phyloP scores from a whole-genome alignment of 208 protist species.

The Crithidia thermophila region DNA sequence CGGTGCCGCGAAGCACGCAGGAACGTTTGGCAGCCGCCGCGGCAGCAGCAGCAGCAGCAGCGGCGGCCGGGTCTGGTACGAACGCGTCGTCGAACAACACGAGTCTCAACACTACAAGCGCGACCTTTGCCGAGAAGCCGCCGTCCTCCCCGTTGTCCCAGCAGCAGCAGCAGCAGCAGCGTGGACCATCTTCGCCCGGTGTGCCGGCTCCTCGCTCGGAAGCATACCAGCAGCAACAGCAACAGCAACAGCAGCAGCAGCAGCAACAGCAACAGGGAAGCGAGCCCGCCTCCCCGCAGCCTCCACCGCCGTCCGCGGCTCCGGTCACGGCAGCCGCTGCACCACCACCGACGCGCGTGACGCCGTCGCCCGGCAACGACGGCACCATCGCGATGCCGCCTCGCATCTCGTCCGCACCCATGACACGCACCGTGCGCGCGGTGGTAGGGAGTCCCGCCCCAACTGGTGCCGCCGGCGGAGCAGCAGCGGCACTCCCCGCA shows the following conservation, averaged over 20 bases:
- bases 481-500: too few species aligned
- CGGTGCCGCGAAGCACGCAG: slow-evolving; percentile 34
- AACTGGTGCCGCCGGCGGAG: too few species aligned
- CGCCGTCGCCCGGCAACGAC: slow-evolving; percentile 6
- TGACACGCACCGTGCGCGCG: slow-evolving; percentile 22
- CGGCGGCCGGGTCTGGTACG: slow-evolving; percentile 8
- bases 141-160: background rate
- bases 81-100: slow-evolving; percentile 17
- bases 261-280: slow-evolving; percentile 6
- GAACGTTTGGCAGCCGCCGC: slow-evolving; percentile 27
- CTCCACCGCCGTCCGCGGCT: background rate
- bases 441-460: too few species aligned
- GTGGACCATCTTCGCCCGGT: slow-evolving; percentile 19
- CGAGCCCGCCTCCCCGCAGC: slow-evolving; percentile 7
- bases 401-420: slow-evolving; percentile 31
- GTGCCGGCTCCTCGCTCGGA: slow-evolving; percentile 31
- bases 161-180: slow-evolving; percentile 14
- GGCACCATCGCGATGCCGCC: slow-evolving; percentile 20
- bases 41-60: slow-evolving; percentile 20
- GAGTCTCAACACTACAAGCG: background rate
- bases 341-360: background rate
- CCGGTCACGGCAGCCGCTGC: too few species aligned
- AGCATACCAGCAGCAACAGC: slow-evolving; percentile 10
- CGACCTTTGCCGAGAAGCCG: background rate
- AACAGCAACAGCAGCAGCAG: slow-evolving; percentile 10